phyloP scores from a whole-genome alignment of 208 protist species.

The Leishmania lainsoni region DNA sequence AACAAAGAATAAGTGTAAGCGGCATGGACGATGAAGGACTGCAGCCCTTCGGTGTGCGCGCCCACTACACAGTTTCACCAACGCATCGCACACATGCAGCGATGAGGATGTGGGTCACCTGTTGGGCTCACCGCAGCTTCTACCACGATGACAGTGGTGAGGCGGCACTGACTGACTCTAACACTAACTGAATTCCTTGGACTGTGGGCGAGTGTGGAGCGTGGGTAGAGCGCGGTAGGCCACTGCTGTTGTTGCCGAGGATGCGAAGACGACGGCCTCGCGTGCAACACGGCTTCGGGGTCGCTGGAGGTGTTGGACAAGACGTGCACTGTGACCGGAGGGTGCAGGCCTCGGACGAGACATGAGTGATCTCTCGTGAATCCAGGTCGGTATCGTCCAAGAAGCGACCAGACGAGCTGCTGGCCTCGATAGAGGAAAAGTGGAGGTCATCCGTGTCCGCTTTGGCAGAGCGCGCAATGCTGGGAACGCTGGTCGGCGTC shows the following conservation, averaged over 20 bases:
- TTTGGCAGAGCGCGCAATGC: neutral
- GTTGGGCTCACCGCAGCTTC: neutral
- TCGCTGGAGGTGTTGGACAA: neutral
- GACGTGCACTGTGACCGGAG: conserved; percentile 3
- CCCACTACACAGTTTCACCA: neutral
- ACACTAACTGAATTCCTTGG: neutral
- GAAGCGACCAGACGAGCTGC: conserved; percentile 1
- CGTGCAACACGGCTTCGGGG: neutral
- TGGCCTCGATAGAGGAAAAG: neutral
- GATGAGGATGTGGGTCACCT: neutral
- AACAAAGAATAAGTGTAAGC: neutral
- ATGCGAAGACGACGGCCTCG: conserved; percentile 9
- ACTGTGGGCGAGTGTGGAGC: neutral
- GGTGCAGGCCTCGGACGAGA: neutral
- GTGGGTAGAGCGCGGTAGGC: neutral
- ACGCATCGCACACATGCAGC: neutral
- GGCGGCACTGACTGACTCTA: neutral
- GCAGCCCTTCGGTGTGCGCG: neutral
- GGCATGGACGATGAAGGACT: neutral
- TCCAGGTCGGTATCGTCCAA: neutral
- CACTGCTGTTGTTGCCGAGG: neutral
- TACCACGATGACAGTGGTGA: neutral
- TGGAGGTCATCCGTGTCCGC: conserved; percentile 3
- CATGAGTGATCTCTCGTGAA: neutral
- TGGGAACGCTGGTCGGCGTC: conserved; percentile 10